A percentile compares a stretch with the other conserved stretches of the same genome.
Conservation (phyloP, 1,284 basidiomycete species). For the Marasmius fiardii region DNA sequence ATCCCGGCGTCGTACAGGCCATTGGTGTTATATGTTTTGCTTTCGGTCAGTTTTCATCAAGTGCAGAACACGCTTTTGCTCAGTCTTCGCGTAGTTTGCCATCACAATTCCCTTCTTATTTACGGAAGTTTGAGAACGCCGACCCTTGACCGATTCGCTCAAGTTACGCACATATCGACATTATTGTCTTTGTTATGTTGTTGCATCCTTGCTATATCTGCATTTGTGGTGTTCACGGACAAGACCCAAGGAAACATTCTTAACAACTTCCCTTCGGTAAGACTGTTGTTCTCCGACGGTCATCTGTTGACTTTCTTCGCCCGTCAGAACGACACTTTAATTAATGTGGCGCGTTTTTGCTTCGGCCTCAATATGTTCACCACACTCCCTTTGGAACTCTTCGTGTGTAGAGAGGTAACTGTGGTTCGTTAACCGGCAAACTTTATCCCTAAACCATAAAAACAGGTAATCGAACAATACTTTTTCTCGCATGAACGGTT, state of each 20-base stretch:
- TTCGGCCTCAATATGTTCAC: constrained; percentile 99
- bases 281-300: constrained; percentile 15
- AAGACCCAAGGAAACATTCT: constrained; percentile 93
- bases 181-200: constrained; percentile 80
- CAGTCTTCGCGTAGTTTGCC: constrained; percentile 59
- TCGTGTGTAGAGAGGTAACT: constrained; percentile 89
- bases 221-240: constrained; percentile 91
- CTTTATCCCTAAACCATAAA: constrained; percentile 5
- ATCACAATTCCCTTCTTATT: constrained; percentile 92
- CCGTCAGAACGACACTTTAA: constrained; percentile 70
- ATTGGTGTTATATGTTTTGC: constrained; percentile 96
- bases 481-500: constrained; percentile 87
- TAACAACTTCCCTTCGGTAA: constrained; percentile 83
- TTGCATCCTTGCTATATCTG: constrained; percentile 83
- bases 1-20: constrained; percentile 82
- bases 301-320: constrained; percentile 1
- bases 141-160: constrained; percentile 91
- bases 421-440: constrained; percentile 3
- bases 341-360: constrained; percentile 92
- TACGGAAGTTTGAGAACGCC: constrained; percentile 93
- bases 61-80: not conserved
- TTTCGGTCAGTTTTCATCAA: constrained; percentile 42
- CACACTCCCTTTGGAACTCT: constrained; percentile 89
- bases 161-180: constrained; percentile 92
- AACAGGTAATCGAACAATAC: constrained; percentile 86